Percentiles rank a stretch among this genome's conserved stretches.
phyloP scores from a whole-genome alignment of 352 stramenopile species.

The Globisporangium echinulatum region DNA sequence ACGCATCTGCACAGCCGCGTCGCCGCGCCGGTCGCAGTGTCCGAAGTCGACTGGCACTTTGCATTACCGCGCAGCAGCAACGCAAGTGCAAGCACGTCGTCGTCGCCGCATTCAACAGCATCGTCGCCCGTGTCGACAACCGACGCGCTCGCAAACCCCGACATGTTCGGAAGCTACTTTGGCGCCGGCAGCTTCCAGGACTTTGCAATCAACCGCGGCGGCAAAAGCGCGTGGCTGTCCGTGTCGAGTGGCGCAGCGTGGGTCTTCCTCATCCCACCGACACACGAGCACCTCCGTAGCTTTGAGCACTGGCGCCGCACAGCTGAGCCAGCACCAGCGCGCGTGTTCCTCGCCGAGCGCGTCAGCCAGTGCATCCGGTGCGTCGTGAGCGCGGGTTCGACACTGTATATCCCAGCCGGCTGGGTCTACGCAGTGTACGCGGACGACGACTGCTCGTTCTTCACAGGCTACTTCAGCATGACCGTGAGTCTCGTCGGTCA shows the following conservation, averaged over 20 bases:
- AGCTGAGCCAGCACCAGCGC: slow-evolving; percentile 23
- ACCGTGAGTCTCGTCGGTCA: slow-evolving; percentile 44
- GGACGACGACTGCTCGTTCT: slow-evolving; percentile 40
- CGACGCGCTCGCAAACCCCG: slow-evolving; percentile 19
- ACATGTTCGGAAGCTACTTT: slow-evolving; percentile 56
- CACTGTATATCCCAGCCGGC: slow-evolving; percentile 54
- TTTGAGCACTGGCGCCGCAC: slow-evolving; percentile 54
- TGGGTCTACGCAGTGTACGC: slow-evolving; percentile 72
- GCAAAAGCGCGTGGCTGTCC: slow-evolving; percentile 55
- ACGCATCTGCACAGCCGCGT: slow-evolving; percentile 35
- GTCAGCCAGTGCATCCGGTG: slow-evolving; percentile 74
- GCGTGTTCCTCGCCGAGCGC: slow-evolving; percentile 55
- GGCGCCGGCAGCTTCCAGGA: slow-evolving; percentile 56
- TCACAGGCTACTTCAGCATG: slow-evolving; percentile 51
- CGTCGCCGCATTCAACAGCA: slow-evolving; percentile 3
- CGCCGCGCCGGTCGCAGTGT: slow-evolving; percentile 35
- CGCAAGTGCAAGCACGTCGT: not conserved
- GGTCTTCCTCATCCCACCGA: slow-evolving; percentile 65
- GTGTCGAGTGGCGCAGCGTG: slow-evolving; percentile 53
- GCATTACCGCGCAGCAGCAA: slow-evolving; percentile 10
- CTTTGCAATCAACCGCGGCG: slow-evolving; percentile 47
- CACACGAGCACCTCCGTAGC: slow-evolving; percentile 27
- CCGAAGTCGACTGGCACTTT: slow-evolving; percentile 49
- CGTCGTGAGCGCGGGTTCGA: slow-evolving; percentile 35
- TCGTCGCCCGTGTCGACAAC: slow-evolving; percentile 4